Base-by-base conservation (phyloP, 257 asterid species). In the Dorcoceras hygrometricum region DNA sequence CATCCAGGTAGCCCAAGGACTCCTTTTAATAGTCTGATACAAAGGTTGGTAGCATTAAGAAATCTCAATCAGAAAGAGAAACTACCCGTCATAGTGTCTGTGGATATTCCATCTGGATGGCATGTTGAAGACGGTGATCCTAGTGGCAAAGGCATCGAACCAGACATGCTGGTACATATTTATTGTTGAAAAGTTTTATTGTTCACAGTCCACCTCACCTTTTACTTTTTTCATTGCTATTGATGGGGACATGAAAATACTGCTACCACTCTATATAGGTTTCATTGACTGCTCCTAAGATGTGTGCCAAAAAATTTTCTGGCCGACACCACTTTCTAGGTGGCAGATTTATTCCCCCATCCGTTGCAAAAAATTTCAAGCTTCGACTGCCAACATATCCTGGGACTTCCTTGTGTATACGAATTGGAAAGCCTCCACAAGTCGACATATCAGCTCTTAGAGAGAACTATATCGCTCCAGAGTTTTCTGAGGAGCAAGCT, bases 71-170 rank as follows among this genome's bases (percentile, higher is more conserved):
- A 76, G 57, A 76, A 72, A 72, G 73, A 78, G 80, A 88, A 80
- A 68, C 78, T 85, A 68, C 82, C 88, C 63, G 90, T 71, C 75
- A 69, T 90, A 23, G 78, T 93, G 73, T 90, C 96, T 24, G 81
- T 93, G n/a, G 99, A 93, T 86, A 93, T 93, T 80, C 99, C 99
- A 57, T 93, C 97, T 63, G 99, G 99, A 59, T 93, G 99, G 99
- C 95, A 93, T 69, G 95, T 93, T 60, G 97, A 93, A 88, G 95
- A 93, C 80, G 99, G 99, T 61, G 96, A 93, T 76, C 71, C 74
- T 58, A 81, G 83, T 76, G 90, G 89, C 62, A 77, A 85, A 39
- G 92, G 96, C 84, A 81, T 93, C 65, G 77, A 77, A 72, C 97
- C 99, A 18, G 87, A 93, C 79, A 84, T 93, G 95, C 97, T 93